Evolutionary conservation across 169 alveolate genomes (phyloP).

Genomic region (Cryptosporidium viatorum): DNA sequence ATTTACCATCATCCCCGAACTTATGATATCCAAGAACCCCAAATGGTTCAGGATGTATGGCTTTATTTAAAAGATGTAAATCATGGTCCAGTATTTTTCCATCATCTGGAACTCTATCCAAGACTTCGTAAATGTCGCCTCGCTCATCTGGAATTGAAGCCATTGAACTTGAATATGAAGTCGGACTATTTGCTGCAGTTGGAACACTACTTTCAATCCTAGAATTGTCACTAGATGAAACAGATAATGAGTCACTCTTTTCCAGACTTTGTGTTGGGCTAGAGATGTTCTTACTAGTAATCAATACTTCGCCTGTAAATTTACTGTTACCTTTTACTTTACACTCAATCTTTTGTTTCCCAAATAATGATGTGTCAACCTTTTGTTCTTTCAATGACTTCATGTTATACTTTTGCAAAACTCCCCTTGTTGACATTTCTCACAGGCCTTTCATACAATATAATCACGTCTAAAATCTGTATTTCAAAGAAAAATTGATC

Average conservation of each 20-base stretch:
- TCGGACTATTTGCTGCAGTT: constrained; percentile 74
- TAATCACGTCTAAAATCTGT: background rate
- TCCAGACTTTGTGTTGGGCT: constrained; percentile 38
- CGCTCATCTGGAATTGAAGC: constrained; percentile 31
- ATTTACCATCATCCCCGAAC: constrained; percentile 52
- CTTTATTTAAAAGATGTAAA: constrained; percentile 56
- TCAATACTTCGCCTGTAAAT: constrained; percentile 3
- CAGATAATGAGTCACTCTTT: background rate
- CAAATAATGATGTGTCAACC: constrained; percentile 3
- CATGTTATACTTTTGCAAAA: constrained; percentile 46
- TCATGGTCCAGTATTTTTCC: constrained; percentile 65
- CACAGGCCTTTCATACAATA: background rate
- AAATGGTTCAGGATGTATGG: constrained; percentile 71
- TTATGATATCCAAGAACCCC: constrained; percentile 67
- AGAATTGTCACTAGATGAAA: constrained; percentile 1
- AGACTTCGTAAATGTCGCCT: constrained; percentile 52
- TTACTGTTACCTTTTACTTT: background rate
- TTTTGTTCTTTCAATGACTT: constrained; percentile 55
- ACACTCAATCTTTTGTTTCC: constrained; percentile 29
- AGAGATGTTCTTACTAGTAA: background rate
- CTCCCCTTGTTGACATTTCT: constrained; percentile 52
- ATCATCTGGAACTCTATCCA: constrained; percentile 64
- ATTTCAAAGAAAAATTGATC: background rate
- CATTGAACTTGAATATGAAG: constrained; percentile 70
- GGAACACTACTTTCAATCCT: constrained; percentile 42